Evolutionary conservation across 1,139 yeast genomes (phyloP), one percentile per base, ranked within the genome.

Genomic region (Candida freyschussii): DNA sequence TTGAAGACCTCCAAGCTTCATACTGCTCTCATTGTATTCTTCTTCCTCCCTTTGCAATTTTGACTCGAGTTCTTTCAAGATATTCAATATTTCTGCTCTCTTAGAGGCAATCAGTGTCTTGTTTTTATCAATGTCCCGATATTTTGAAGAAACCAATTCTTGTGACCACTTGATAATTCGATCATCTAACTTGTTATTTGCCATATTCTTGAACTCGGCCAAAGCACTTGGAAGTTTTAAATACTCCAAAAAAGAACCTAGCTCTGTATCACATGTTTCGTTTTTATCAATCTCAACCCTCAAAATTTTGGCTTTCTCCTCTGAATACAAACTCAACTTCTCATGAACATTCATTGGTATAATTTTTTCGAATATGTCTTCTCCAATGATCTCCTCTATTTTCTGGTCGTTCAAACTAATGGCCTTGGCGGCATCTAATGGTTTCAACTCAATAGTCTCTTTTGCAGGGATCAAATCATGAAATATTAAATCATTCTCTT

Each of bases 301-400:
- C 33, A 87, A 60, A 32, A 85, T 60, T 41, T 75, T 78, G 0
- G 95, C 89, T 57, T 86, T 84, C 53, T 84, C 89, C 53, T 91
- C 98, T 1, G 95, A 83, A 55, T 91, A 91, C 44, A 77, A 67
- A 47, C 96, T 85, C 36, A 85, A 72, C 48, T 84, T 76, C 54
- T 89, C 96, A 53, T 87, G 95, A 21, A 89, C 85, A 27, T 79
- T 75, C 49, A 87, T 66, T 2, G 98, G 97, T 7, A 91, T 79
- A 17, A 91, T 84, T 44, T 80, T 82, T 35, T 70, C 80, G 57
- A 82, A 85, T 30, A 91, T 67, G 38, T 75, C 80, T 24, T 58
- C 59, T 12, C 76, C 77, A 14, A 70, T 60, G 10, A 69, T 48
- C 33, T 67, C 66, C 17, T 65, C 60, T 27, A 75, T 69, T 42